A percentile compares a stretch with the other conserved stretches of the same genome.
These are phyloP conservation scores for Penicillium soppii DNA, from an alignment of 495 filamentous ascomycete genomes.

Conservation along the genomic window DNA sequence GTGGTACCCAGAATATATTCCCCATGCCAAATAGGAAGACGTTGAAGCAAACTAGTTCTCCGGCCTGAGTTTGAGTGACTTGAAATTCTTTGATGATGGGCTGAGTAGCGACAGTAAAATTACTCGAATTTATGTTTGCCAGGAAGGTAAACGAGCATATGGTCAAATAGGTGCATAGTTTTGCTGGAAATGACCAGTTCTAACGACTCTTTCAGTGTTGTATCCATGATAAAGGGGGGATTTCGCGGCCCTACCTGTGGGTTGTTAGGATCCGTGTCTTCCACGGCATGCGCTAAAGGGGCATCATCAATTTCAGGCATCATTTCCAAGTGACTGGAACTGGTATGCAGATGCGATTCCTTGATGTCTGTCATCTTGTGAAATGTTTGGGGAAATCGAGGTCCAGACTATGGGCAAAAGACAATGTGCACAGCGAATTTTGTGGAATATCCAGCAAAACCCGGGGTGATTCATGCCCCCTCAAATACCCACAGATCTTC, in stretches of 20 bases:
- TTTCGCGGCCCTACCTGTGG: constrained; percentile 5
- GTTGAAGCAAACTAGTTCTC: constrained; percentile 32
- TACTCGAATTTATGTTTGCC: constrained; percentile 33
- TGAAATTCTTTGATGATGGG: constrained; percentile 28
- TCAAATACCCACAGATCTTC: too few relatives aligned
- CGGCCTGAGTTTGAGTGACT: constrained; percentile 26
- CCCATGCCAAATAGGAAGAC: constrained; percentile 33
- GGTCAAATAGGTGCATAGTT: constrained; percentile 26
- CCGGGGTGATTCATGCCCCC: too few relatives aligned
- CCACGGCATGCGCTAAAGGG: not conserved
- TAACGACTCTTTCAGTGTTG: constrained; percentile 3
- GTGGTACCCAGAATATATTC: constrained; percentile 33
- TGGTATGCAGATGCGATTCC: not conserved
- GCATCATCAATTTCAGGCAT: constrained; percentile 1
- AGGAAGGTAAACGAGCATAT: constrained; percentile 36
- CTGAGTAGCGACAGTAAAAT: constrained; percentile 32
- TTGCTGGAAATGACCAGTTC: constrained; percentile 28
- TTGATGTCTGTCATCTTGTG: constrained; percentile 9
- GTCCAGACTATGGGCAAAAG: not conserved
- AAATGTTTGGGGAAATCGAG: not conserved
- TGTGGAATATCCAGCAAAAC: not conserved
- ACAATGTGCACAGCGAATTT: not conserved
- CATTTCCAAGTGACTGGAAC: constrained; percentile 8
- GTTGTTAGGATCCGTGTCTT: constrained; percentile 7
- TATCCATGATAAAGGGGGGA: not conserved